Percentiles rank a stretch among this genome's conserved stretches.
phyloP scores from a whole-genome alignment of 768 basidiomycete species.

The Calocera cornea region DNA sequence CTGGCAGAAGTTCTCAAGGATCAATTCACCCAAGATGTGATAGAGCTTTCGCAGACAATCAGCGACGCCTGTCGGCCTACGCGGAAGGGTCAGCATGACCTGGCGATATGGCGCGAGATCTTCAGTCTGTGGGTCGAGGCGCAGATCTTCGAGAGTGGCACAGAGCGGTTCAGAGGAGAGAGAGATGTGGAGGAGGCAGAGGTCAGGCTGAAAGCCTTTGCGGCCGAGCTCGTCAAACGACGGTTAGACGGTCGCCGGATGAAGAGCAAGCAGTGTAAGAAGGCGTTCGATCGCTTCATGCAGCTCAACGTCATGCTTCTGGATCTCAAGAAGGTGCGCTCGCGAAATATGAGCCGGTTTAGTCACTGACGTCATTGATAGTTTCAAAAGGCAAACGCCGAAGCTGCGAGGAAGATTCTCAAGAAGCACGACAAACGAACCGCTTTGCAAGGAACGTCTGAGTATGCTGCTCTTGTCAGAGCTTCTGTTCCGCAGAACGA shows the following conservation, averaged over 20 bases:
- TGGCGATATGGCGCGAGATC: constrained; percentile 82
- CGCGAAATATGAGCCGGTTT: background rate
- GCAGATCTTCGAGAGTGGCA: constrained; percentile 66
- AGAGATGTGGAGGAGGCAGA: constrained; percentile 55
- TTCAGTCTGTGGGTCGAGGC: constrained; percentile 77
- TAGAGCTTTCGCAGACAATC: constrained; percentile 33
- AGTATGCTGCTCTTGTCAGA: constrained; percentile 9
- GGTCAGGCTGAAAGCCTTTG: constrained; percentile 47
- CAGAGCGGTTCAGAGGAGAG: constrained; percentile 55
- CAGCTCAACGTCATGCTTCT: constrained; percentile 65
- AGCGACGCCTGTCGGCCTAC: constrained; percentile 23
- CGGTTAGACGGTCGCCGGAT: constrained; percentile 44
- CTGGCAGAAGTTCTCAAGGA: constrained; percentile 36
- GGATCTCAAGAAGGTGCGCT: constrained; percentile 51
- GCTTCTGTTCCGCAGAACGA: constrained; percentile 9
- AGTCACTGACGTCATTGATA: constrained; percentile 17
- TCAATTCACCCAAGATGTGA: constrained; percentile 35
- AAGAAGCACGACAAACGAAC: constrained; percentile 92
- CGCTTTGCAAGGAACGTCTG: constrained; percentile 43
- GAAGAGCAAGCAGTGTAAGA: constrained; percentile 40
- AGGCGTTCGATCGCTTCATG: constrained; percentile 56
- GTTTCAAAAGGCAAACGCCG: constrained; percentile 74
- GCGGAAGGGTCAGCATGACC: constrained; percentile 35
- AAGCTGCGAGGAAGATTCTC: constrained; percentile 83
- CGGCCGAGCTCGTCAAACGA: constrained; percentile 40